Conservation (phyloP, 2,329 filamentous ascomycete species). For the Phyllosticta citrichinensis region DNA sequence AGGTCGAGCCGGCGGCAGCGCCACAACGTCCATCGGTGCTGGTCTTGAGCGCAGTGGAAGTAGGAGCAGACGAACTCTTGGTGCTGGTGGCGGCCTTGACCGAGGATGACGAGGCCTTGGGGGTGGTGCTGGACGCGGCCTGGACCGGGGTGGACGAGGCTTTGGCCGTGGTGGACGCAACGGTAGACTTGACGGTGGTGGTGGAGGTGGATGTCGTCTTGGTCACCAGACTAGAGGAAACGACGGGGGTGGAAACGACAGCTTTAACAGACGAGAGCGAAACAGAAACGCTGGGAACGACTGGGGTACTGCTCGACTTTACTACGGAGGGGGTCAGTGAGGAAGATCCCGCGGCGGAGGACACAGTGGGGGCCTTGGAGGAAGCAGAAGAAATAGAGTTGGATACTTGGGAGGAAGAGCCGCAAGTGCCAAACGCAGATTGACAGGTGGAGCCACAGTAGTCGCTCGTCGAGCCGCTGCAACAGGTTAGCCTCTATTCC, state of each 20-base stretch:
- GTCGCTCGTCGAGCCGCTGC: constrained; percentile 16
- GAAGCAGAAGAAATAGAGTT: not conserved
- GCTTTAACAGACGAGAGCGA: constrained; percentile 11
- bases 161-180: not conserved
- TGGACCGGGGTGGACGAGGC: not conserved
- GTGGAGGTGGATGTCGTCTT: constrained; percentile 12
- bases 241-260: not conserved
- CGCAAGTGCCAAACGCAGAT: constrained; percentile 23
- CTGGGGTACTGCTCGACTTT: constrained; percentile 1
- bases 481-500: not conserved
- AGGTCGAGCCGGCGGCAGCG: constrained; percentile 12
- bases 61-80: constrained; percentile 10
- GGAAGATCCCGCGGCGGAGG: not conserved
- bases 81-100: constrained; percentile 19
- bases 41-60: constrained; percentile 11
- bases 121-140: constrained; percentile 22
- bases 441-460: constrained; percentile 25
- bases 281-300: not conserved
- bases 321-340: constrained; percentile 9
- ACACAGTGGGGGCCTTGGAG: not conserved
- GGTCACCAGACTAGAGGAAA: constrained; percentile 14
- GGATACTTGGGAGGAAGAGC: constrained; percentile 5
- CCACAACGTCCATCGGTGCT: constrained; percentile 19
- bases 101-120: constrained; percentile 10
- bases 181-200: not conserved